A percentile compares a stretch with the other conserved stretches of the same genome.
These are phyloP conservation scores for Boeremia lycopersici DNA, from an alignment of 2,329 filamentous ascomycete genomes.

Conservation along the genomic window DNA sequence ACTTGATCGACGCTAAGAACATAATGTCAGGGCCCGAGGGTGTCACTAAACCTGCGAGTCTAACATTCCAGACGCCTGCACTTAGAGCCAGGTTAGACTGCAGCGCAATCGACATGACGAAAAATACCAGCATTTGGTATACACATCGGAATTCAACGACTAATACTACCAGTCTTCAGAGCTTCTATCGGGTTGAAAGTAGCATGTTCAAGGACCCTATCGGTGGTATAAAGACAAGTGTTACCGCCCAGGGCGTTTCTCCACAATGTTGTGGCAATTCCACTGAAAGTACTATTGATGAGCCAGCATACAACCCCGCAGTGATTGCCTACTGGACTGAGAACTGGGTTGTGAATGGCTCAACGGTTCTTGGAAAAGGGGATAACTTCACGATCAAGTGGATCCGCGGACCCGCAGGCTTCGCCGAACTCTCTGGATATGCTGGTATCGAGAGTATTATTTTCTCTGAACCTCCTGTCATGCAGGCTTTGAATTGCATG, in stretches of 20 bases:
- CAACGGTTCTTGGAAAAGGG: not conserved
- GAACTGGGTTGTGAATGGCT: not conserved
- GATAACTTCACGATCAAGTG: constrained; percentile 20
- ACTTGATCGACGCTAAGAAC: too few relatives aligned
- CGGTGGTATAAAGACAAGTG: not conserved
- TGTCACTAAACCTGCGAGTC: not conserved
- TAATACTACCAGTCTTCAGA: not conserved
- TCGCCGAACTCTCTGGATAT: not conserved
- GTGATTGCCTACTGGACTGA: constrained; percentile 14
- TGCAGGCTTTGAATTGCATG: constrained; percentile 20
- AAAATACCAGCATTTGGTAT: not conserved
- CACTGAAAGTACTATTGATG: not conserved
- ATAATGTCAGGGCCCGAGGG: too few relatives aligned
- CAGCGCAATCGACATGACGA: not conserved
- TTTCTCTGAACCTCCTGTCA: constrained; percentile 13
- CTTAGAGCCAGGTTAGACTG: not conserved
- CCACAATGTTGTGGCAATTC: not conserved
- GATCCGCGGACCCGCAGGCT: constrained; percentile 3
- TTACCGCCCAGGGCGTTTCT: not conserved
- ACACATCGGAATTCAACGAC: not conserved
- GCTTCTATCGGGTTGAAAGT: too few relatives aligned
- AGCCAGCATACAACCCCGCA: not conserved
- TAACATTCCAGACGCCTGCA: not conserved
- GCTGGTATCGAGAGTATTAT: not conserved
- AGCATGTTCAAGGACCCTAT: not conserved